phyloP scores from a whole-genome alignment of 2,329 filamentous ascomycete genomes.

The Botrytis sinoallii region DNA sequence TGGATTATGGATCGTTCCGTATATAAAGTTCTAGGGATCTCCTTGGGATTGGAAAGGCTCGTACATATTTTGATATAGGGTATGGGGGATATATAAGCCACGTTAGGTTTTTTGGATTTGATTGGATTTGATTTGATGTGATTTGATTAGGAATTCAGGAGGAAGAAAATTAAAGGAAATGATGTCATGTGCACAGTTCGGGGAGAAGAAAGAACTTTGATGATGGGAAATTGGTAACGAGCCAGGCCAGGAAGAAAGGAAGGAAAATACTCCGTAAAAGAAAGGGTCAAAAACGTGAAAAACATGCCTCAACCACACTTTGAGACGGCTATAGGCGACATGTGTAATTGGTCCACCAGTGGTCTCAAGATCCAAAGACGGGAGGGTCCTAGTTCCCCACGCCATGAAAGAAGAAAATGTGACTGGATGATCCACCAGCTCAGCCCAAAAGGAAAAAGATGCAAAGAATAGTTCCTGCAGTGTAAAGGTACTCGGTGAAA shows the following conservation, averaged over 20 bases:
- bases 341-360: background rate
- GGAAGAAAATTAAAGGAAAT: background rate
- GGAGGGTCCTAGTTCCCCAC: background rate
- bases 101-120: background rate
- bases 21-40: background rate
- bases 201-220: too few relatives aligned
- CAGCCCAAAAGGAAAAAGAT: background rate
- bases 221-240: background rate
- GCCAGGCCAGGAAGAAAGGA: background rate
- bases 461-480: background rate
- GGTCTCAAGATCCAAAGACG: background rate
- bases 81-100: constrained; percentile 5
- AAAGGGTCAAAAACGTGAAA: background rate
- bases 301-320: background rate
- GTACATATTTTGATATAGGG: background rate
- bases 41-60: background rate
- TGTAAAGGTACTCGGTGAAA: constrained; percentile 1
- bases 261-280: too few relatives aligned
- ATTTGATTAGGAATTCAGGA: background rate
- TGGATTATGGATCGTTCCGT: background rate
- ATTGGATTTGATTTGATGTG: too few relatives aligned
- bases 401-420: background rate
- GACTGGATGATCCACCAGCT: background rate
- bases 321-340: background rate
- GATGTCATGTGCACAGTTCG: background rate